Evolutionary conservation across 805 yeast genomes (phyloP).

Genomic region (Nakazawaea sp.): DNA sequence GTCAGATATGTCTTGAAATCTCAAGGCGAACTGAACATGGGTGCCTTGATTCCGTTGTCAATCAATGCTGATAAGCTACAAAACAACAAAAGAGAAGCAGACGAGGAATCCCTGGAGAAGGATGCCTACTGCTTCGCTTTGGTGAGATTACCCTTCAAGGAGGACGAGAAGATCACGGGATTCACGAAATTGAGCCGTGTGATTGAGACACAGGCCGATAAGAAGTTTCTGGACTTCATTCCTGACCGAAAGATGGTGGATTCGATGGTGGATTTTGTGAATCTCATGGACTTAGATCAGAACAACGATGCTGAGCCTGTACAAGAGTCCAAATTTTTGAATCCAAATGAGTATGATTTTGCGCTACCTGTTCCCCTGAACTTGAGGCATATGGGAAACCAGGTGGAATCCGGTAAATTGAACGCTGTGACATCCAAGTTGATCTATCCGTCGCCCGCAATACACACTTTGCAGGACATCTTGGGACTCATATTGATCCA

Average conservation of each 20-base stretch:
- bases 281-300: slow-evolving; percentile 31
- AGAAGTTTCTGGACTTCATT: slow-evolving; percentile 17
- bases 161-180: slow-evolving; percentile 62
- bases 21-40: slow-evolving; percentile 40
- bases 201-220: slow-evolving; percentile 20
- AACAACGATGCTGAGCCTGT: background rate
- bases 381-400: background rate
- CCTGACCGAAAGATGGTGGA: slow-evolving; percentile 32
- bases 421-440: slow-evolving; percentile 5
- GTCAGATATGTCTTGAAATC: slow-evolving; percentile 56
- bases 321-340: slow-evolving; percentile 4
- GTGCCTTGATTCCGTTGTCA: slow-evolving; percentile 46
- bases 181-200: slow-evolving; percentile 34
- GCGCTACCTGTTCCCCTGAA: slow-evolving; percentile 8
- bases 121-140: slow-evolving; percentile 37
- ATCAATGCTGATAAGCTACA: slow-evolving; percentile 18
- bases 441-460: slow-evolving; percentile 7
- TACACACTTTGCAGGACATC: slow-evolving; percentile 7
- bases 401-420: slow-evolving; percentile 2
- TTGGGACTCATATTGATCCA: slow-evolving; percentile 1
- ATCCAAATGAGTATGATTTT: slow-evolving; percentile 6
- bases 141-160: slow-evolving; percentile 61
- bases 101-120: slow-evolving; percentile 12
- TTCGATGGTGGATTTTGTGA: slow-evolving; percentile 37
- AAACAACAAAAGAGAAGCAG: slow-evolving; percentile 12